Percentiles rank a stretch among this genome's conserved stretches.
Conservation (phyloP, 371 early-diverging fungal genomes). For the Circinella umbellata region DNA sequence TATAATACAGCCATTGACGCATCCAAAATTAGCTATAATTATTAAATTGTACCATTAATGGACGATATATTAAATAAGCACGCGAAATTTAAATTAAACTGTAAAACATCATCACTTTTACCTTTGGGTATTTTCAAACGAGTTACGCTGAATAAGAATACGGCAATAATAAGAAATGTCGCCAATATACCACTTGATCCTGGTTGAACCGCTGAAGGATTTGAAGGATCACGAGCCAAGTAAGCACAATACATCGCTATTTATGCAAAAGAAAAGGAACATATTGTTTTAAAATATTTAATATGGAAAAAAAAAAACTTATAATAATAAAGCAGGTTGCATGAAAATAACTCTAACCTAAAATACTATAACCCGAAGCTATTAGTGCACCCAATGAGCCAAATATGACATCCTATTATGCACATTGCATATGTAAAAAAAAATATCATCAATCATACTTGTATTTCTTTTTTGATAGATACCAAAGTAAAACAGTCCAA, state of each 20-base stretch:
- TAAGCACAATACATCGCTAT: slow-evolving; percentile 40
- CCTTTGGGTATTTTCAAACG: slow-evolving; percentile 43
- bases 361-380: slow-evolving; percentile 31
- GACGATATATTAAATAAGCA: no score
- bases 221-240: slow-evolving; percentile 29
- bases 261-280: neutral
- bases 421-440: neutral
- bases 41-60: no score
- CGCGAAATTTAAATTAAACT: neutral
- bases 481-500: no score
- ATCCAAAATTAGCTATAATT: slow-evolving; percentile 40
- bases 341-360: slow-evolving; percentile 23
- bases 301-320: no score
- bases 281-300: no score
- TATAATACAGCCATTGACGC: slow-evolving; percentile 42
- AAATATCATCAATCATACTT: no score
- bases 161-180: slow-evolving; percentile 41
- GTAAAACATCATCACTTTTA: slow-evolving; percentile 2
- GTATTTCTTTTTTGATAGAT: no score
- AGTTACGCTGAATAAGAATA: slow-evolving; percentile 38
- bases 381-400: slow-evolving; percentile 37
- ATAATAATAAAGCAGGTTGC: no score
- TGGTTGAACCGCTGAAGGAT: slow-evolving; percentile 39
- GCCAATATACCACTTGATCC: slow-evolving; percentile 39
- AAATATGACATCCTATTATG: slow-evolving; percentile 30